A percentile compares a stretch with the other conserved stretches of the same genome.
Conservation (phyloP, 257 asterid genomes). For the Solanum lycopersicoides region DNA sequence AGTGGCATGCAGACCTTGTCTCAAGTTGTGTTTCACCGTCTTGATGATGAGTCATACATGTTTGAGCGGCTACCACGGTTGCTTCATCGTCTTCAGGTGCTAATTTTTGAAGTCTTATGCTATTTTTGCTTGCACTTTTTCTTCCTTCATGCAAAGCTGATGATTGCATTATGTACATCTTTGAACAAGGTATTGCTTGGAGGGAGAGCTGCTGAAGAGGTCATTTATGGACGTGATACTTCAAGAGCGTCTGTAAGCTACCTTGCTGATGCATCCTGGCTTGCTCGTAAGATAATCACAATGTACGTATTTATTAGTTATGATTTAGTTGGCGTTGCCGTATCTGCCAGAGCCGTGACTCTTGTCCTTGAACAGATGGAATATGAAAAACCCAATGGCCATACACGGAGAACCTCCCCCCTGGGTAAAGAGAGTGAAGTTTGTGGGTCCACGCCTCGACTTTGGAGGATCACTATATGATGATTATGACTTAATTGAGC, state of each 20-base stretch:
- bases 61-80: conserved; percentile 88
- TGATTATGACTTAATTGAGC: conserved; percentile 62
- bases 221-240: conserved; percentile 79
- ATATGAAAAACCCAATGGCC: conserved; percentile 79
- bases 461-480: conserved; percentile 81
- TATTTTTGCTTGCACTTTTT: background rate
- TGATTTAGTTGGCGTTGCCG: background rate
- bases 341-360: background rate
- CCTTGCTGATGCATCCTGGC: conserved; percentile 99
- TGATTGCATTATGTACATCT: background rate
- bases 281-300: conserved; percentile 91
- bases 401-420: conserved; percentile 95
- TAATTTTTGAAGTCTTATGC: background rate
- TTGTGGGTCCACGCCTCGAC: conserved; percentile 85
- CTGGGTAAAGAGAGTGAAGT: conserved; percentile 60
- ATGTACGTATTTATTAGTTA: conserved; percentile 30
- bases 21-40: conserved; percentile 85
- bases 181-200: conserved; percentile 70
- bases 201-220: conserved; percentile 97
- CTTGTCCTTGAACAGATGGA: conserved; percentile 51
- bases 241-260: conserved; percentile 80
- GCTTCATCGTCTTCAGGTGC: conserved; percentile 97
- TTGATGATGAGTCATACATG: conserved; percentile 71
- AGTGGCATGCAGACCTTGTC: conserved; percentile 61
- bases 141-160: background rate